Base-by-base conservation (phyloP, 169 alveolate species). In the Amoebophrya sp. region DNA sequence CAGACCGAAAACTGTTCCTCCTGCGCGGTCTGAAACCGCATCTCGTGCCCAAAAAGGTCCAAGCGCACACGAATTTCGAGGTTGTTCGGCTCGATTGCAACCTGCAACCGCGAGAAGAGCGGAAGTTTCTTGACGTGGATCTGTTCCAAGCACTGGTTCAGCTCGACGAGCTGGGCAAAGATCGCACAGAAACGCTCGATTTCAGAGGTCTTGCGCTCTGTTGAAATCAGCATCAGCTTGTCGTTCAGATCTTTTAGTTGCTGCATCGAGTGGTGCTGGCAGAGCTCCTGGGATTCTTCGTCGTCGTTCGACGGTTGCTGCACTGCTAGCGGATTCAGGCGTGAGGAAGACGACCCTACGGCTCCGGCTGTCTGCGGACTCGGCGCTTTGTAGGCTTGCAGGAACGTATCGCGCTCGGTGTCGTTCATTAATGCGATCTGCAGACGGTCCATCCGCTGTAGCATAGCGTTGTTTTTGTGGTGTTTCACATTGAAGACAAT, bases 171-270 rank as follows among this genome's bases (percentile, higher is more conserved):
- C 32, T 66, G 83, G 7, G 1, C 18, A 25, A 66, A 66, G 18
- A 66, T 66, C 83, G 83, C 83, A 25, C 83, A 66, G 35, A 66
- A 66, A 25, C 35, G 83, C 32, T 66, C 83, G 83, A 66, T 66
- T 2, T 66, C 83, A 0, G 83, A 2, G 83, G 83, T 66, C 35
- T 66, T 66, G 83, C 83, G 83, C 32, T 66, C 83, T 25, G 83
- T 66, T 25, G 83, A 66, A 66, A 66, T 66, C 83, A 66, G 35
- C 83, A 66, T 66, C 83, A 66, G 32, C 83, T 66, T 66, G 83
- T 66, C 83, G 35, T 66, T 66, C 83, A 66, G 35, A 25, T 66
- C 83, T 66, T 66, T 66, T 25, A 66, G 83, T 25, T 66, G 83
- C 83, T 0, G 83, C 29, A 66, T 0, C 2, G 83, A 66, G 35